Evolutionary conservation across 192 early-diverging fungal genomes (phyloP), one percentile per base, ranked within the genome.

Genomic region (Borealophlyctis nickersoniae): DNA sequence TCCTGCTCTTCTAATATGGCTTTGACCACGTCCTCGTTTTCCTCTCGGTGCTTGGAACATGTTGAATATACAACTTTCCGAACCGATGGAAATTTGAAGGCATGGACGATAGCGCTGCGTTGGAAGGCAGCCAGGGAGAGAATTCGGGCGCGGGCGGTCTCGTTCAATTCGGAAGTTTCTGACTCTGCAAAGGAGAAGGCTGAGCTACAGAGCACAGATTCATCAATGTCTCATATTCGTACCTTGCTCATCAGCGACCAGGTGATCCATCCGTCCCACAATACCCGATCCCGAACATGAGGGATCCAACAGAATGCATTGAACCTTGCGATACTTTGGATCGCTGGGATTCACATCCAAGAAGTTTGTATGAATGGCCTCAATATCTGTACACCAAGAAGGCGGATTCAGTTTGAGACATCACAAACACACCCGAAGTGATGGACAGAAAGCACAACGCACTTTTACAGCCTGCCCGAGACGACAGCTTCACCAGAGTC

Each of bases 281-380:
- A 99, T 98, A 0, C 96, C 96, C 11, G 91, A 94, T 4, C 96
- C 96, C 11, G 92, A 94, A 70, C 96, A 99, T 11, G 90, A 92
- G 14, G 96, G 96, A 78, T 99, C 96, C 36, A 99, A 70, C 32
- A 99, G 74, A 48, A 95, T 89, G 74, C 92, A 91, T 59, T 91
- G 87, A 23, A 94, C 75, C 23, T 76, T 53, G 3, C 50, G 36
- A 53, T 86, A 88, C 36, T 75, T 70, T 14, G 82, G 69, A 58
- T 83, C 87, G 1, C 78, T 70, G 0, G 91, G 91, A 49, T 92
- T 81, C 29, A 87, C 71, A 35, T 94, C 91, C 26, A 99, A 76
- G 71, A 99, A 99, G 52, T 66, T 78, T 4, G 77, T 81, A 65
- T 83, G 78, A 3, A 82, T 77, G 3, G 90, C 75, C 59, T 78